phyloP scores from a whole-genome alignment of 164 flowering plant genomes.

The Stephania yunnanensis region DNA sequence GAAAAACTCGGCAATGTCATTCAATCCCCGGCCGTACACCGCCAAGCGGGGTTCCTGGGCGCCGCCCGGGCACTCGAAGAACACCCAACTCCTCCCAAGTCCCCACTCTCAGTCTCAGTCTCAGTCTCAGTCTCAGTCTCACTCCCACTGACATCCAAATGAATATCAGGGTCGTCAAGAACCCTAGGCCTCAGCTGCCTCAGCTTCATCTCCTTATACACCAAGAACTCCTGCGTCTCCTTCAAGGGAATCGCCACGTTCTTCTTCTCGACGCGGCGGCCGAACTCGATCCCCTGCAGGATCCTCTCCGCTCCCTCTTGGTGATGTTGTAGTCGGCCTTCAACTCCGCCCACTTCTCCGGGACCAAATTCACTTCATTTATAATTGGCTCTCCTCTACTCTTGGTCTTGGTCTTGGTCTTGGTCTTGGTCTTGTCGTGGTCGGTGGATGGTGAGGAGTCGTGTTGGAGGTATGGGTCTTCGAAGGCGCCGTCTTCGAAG shows the following conservation, averaged over 20 bases:
- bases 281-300: too few species aligned
- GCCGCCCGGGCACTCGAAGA: constrained; percentile 37
- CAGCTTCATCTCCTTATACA: too few species aligned
- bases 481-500: too few species aligned
- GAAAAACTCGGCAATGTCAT: constrained; percentile 58
- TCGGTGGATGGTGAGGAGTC: too few species aligned
- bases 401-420: not conserved
- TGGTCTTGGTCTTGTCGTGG: not conserved
- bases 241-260: too few species aligned
- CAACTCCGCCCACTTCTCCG: too few species aligned
- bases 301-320: too few species aligned
- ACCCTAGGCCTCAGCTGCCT: too few species aligned
- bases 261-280: not conserved
- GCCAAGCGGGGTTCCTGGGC: constrained; percentile 73
- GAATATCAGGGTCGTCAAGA: not conserved
- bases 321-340: too few species aligned
- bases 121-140: not conserved
- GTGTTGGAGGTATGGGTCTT: too few species aligned
- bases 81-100: not conserved
- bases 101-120: not conserved
- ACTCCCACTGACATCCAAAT: not conserved
- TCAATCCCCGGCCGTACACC: constrained; percentile 58
- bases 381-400: not conserved
- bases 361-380: too few species aligned
- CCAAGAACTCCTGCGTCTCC: too few species aligned